Evolutionary conservation across 805 yeast genomes (phyloP).

Genomic region (Cyberlindnera mississippiensis): DNA sequence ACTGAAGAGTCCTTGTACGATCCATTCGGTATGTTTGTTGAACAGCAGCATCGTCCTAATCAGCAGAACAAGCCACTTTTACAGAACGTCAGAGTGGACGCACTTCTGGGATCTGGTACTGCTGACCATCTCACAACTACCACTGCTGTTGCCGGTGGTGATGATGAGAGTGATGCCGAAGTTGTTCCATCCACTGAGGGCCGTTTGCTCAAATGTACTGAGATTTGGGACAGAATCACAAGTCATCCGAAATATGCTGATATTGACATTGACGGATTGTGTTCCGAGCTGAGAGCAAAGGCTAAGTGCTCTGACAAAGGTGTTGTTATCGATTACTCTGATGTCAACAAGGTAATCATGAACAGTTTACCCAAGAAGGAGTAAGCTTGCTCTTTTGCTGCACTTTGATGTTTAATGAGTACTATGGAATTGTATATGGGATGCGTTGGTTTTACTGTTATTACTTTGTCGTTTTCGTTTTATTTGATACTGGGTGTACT

Average conservation of each 20-base stretch:
- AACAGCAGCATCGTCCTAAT: neutral
- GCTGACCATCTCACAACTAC: constrained; percentile 1
- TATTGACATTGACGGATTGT: constrained; percentile 90
- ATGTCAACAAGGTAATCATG: constrained; percentile 57
- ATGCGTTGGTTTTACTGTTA: too few relatives aligned
- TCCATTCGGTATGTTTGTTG: constrained; percentile 37
- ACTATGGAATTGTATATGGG: too few relatives aligned
- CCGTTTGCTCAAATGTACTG: constrained; percentile 71
- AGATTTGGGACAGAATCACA: constrained; percentile 94
- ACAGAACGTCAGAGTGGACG: constrained; percentile 3
- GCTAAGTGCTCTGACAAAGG: constrained; percentile 95
- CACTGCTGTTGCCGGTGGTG: constrained; percentile 1
- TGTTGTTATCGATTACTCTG: constrained; percentile 77
- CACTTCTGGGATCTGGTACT: neutral
- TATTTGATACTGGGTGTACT: too few relatives aligned
- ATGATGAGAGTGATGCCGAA: constrained; percentile 28
- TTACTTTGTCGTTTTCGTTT: too few relatives aligned
- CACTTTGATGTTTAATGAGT: too few relatives aligned
- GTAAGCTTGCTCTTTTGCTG: too few relatives aligned
- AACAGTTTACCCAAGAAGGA: constrained; percentile 9
- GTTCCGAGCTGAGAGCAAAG: constrained; percentile 82
- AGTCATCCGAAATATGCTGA: constrained; percentile 92
- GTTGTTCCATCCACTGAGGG: constrained; percentile 69
- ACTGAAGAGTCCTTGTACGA: constrained; percentile 57
- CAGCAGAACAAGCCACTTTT: too few relatives aligned